Conservation (phyloP, 768 basidiomycete genomes). For the Rhodotorula toruloides region DNA sequence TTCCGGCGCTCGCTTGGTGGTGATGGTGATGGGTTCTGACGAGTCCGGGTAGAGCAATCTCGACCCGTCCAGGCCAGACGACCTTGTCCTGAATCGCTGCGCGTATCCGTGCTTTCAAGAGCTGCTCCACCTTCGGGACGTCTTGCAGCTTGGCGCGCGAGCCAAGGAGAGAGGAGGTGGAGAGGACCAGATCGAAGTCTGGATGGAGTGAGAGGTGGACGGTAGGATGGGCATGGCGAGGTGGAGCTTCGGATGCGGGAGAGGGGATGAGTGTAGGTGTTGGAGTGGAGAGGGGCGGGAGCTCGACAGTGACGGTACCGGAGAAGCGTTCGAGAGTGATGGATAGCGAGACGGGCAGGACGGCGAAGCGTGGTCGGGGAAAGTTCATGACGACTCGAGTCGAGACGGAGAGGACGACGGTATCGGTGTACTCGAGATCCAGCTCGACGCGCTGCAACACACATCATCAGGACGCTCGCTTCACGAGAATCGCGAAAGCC, state of each 20-base stretch:
- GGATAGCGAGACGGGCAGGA: constrained; percentile 65
- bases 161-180: constrained; percentile 86
- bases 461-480: neutral
- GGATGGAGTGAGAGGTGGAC: constrained; percentile 73
- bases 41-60: constrained; percentile 24
- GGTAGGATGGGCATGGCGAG: constrained; percentile 56
- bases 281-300: constrained; percentile 50
- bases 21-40: neutral
- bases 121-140: constrained; percentile 92
- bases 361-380: constrained; percentile 51
- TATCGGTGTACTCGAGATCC: constrained; percentile 77
- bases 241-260: constrained; percentile 32
- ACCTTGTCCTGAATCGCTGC: constrained; percentile 49
- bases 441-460: constrained; percentile 65
- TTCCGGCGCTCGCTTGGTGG: neutral
- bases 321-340: constrained; percentile 79
- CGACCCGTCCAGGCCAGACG: constrained; percentile 36
- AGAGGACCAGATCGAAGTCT: constrained; percentile 77
- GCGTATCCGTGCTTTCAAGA: constrained; percentile 79
- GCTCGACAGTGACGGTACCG: constrained; percentile 65
- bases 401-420: constrained; percentile 59
- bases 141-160: constrained; percentile 96
- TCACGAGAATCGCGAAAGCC: neutral
- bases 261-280: neutral
- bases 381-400: constrained; percentile 51